Conservation (phyloP, 495 filamentous ascomycete species). For the Delitschia confertaspora region DNA sequence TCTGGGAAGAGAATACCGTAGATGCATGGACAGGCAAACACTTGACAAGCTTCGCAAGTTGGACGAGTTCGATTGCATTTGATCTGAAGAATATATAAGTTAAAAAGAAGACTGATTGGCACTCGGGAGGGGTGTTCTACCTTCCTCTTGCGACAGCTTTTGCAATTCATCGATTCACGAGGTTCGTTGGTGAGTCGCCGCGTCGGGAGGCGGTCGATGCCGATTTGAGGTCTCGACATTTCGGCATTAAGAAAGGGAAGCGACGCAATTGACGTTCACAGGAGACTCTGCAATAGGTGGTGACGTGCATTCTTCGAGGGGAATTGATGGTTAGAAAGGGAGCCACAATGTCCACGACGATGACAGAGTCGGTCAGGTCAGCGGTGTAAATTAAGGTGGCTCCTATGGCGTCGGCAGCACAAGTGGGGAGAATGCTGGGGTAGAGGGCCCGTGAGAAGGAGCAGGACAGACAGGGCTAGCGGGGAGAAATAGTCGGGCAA, state of each 20-base stretch:
- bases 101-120: slow-evolving; percentile 6
- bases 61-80: slow-evolving; percentile 81
- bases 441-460: not conserved
- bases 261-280: slow-evolving; percentile 10
- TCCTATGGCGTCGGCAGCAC: slow-evolving; percentile 21
- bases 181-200: slow-evolving; percentile 66
- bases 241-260: slow-evolving; percentile 15
- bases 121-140: slow-evolving; percentile 34
- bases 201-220: slow-evolving; percentile 71
- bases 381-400: slow-evolving; percentile 25
- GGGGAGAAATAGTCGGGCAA: too few relatives aligned
- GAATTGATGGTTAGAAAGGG: not conserved
- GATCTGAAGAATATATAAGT: slow-evolving; percentile 52
- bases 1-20: slow-evolving; percentile 53
- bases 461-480: not conserved
- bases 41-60: slow-evolving; percentile 78
- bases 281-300: not conserved
- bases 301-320: slow-evolving; percentile 22
- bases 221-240: slow-evolving; percentile 71
- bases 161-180: slow-evolving; percentile 88
- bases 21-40: slow-evolving; percentile 80
- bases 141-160: slow-evolving; percentile 83
- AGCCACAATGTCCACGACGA: not conserved
- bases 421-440: slow-evolving; percentile 8
- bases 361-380: slow-evolving; percentile 6